phyloP scores from a whole-genome alignment of 2,329 filamentous ascomycete species.

The Zymoseptoria crescenta region DNA sequence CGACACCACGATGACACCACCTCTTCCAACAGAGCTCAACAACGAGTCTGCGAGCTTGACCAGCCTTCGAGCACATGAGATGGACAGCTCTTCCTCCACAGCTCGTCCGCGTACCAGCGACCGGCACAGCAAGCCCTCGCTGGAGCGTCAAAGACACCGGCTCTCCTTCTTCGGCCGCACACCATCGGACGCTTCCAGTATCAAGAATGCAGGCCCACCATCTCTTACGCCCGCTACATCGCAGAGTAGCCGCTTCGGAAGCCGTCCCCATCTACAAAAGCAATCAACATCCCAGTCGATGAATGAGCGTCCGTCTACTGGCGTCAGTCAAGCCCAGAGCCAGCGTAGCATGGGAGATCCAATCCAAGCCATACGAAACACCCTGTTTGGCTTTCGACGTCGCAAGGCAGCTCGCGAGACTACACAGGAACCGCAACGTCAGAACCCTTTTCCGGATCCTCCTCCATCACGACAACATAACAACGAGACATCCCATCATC shows the following conservation, averaged over 20 bases:
- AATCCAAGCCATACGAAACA: slow-evolving; percentile 20
- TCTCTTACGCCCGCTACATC: slow-evolving; percentile 9
- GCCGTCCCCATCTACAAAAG: background rate
- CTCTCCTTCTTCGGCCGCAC: slow-evolving; percentile 22
- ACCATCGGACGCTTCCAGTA: slow-evolving; percentile 15
- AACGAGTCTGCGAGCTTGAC: background rate
- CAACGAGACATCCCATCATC: background rate
- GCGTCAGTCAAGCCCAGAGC: background rate
- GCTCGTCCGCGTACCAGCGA: background rate
- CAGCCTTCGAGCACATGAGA: background rate
- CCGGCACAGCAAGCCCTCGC: background rate
- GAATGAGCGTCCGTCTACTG: slow-evolving; percentile 3
- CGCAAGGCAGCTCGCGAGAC: slow-evolving; percentile 7
- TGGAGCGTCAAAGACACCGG: slow-evolving; percentile 14
- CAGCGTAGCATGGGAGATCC: slow-evolving; percentile 17
- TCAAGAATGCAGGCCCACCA: slow-evolving; percentile 6
- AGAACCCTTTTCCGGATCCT: slow-evolving; percentile 10
- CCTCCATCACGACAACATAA: slow-evolving; percentile 2
- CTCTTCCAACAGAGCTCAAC: background rate
- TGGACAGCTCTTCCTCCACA: background rate
- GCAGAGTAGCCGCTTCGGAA: slow-evolving; percentile 2
- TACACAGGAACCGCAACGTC: slow-evolving; percentile 1
- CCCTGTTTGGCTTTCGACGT: slow-evolving; percentile 14
- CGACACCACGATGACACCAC: background rate
- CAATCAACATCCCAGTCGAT: slow-evolving; percentile 12